Conservation (phyloP, 2,329 filamentous ascomycete genomes). For the Calonectria pseudoturangicola region DNA sequence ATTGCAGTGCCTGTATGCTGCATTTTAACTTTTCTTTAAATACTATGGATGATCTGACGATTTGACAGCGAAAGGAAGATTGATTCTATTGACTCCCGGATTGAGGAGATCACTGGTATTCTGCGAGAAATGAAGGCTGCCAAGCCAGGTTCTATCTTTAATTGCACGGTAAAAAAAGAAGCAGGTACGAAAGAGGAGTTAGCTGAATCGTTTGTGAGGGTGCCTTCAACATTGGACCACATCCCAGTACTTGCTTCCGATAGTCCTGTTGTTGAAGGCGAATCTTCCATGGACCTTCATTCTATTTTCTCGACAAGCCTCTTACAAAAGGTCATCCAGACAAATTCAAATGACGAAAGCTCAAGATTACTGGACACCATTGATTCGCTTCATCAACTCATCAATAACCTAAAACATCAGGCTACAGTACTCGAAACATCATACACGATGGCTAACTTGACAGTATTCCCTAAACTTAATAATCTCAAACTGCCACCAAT, state of each 20-base stretch:
- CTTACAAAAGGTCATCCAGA: conserved; percentile 59
- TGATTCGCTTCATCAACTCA: conserved; percentile 56
- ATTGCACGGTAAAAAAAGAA: conserved; percentile 36
- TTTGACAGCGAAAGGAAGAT: conserved; percentile 60
- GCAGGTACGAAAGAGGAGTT: background rate
- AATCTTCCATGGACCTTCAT: conserved; percentile 67
- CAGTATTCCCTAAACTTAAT: conserved; percentile 40
- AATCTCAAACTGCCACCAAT: conserved; percentile 48
- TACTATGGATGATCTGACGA: background rate
- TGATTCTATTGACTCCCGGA: conserved; percentile 59
- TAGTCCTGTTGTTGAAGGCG: conserved; percentile 62
- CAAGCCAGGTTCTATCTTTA: conserved; percentile 26
- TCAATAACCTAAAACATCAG: conserved; percentile 50
- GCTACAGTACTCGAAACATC: conserved; percentile 47
- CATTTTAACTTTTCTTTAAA: background rate
- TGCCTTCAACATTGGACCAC: conserved; percentile 29
- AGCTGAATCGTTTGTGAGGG: background rate
- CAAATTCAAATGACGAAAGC: conserved; percentile 49
- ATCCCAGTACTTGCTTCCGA: conserved; percentile 43
- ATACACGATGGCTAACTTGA: conserved; percentile 46
- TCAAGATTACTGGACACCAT: conserved; percentile 59
- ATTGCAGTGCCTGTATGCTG: too few species aligned
- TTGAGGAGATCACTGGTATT: conserved; percentile 58
- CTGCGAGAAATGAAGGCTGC: conserved; percentile 54
- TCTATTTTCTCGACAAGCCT: conserved; percentile 68